Evolutionary conservation across 164 flowering plant species (phyloP).

Genomic region (Umbellularia californica): DNA sequence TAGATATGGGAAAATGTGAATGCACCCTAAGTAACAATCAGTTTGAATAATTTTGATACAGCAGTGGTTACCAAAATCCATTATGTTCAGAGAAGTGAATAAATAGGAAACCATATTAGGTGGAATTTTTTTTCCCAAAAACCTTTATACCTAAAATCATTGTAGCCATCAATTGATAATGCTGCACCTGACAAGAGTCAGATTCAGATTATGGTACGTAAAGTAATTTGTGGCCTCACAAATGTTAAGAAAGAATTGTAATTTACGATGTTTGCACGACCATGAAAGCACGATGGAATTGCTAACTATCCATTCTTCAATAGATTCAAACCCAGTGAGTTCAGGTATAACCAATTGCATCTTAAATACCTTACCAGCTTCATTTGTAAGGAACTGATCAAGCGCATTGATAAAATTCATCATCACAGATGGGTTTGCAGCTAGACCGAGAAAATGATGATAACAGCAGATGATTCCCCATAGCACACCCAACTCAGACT

Average conservation of each 20-base stretch:
- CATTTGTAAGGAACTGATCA: conserved; percentile 41
- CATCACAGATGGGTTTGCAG: conserved; percentile 33
- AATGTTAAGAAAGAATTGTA: too few relatives aligned
- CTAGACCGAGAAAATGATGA: conserved; percentile 30
- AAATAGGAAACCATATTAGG: neutral
- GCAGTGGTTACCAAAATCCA: neutral
- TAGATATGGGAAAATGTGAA: neutral
- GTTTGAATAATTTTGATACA: neutral
- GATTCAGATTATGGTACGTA: too few relatives aligned
- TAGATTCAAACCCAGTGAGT: neutral
- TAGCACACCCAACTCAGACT: conserved; percentile 44
- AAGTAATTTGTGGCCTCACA: too few relatives aligned
- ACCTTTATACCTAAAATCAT: neutral
- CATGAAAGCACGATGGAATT: neutral
- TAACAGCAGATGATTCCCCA: conserved; percentile 72
- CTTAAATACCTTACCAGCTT: conserved; percentile 38
- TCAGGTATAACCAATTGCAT: neutral
- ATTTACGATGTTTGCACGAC: neutral
- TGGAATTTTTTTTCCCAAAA: neutral
- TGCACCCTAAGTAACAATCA: neutral
- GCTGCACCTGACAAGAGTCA: neutral
- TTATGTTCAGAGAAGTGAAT: neutral
- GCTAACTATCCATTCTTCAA: neutral
- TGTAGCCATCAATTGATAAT: neutral
- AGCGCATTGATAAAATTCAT: conserved; percentile 51